Evolutionary conservation across 495 filamentous ascomycete species (phyloP), one percentile per base, ranked within the genome.

Genomic region (Lophiostoma macrostomum): DNA sequence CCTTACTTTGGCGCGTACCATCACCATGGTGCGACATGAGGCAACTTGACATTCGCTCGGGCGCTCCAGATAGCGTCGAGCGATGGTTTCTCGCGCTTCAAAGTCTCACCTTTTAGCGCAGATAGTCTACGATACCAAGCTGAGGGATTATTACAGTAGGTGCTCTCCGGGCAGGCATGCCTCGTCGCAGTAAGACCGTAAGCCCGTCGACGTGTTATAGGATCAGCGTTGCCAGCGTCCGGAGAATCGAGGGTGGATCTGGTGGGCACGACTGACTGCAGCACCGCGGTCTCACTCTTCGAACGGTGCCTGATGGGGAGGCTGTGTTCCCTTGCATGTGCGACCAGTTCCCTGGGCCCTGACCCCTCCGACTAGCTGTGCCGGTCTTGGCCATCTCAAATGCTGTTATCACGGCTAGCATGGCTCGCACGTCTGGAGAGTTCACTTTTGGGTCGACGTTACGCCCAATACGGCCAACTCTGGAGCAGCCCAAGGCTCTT

Each of bases 321-420:
- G 51, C 58, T 46, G 58, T 61, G 46, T 49, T 47, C 52, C 58
- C 58, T 52, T 52, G 49, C 30, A n/a, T 31, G 58, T 61, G 41
- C 34, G 36, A 56, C 58, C 44, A 61, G 41, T 52, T 51, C 38
- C 19, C 31, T 35, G 52, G 27, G 27, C 36, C 39, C 28, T 10
- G 25, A 36, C 31, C 36, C 44, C 3, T 32, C 45, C 47, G 38
- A 49, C 40, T 55, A 37, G 46, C 28, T 18, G 45, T 30, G 22
- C 20, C 28, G 36, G 28, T n/a, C 47, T 53, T 49, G 45, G 46
- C 46, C 22, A 36, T 13, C 6, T 28, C 14, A n/a, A 13, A 19
- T 42, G 50, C 20, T 23, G 31, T 43, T 39, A 28, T 44, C 40
- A 14, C 39, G 22, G 50, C 32, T 24, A 53, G 27, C 20, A 43